Evolutionary conservation across 2,329 filamentous ascomycete species (phyloP).

Genomic region (Clarireedia homoeocarpa): DNA sequence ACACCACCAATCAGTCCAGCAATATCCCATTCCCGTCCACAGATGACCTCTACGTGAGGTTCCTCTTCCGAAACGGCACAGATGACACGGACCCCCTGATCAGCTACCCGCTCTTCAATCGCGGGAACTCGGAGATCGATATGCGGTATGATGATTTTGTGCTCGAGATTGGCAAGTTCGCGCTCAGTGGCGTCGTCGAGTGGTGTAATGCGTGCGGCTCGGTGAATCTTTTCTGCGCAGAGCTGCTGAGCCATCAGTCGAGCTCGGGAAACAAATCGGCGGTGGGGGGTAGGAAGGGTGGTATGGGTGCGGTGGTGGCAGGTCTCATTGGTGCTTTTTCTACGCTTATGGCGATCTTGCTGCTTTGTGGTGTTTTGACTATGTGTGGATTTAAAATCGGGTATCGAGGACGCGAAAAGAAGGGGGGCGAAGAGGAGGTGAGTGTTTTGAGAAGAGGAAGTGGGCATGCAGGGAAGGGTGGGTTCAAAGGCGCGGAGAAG

Average conservation of each 20-base stretch:
- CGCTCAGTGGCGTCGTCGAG: slow-evolving; percentile 14
- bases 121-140: slow-evolving; percentile 20
- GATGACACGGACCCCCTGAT: slow-evolving; percentile 30
- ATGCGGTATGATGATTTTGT: slow-evolving; percentile 27
- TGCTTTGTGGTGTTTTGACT: slow-evolving; percentile 10
- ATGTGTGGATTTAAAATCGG: slow-evolving; percentile 24
- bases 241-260: slow-evolving; percentile 8
- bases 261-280: background rate
- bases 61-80: slow-evolving; percentile 45
- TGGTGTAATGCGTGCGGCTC: slow-evolving; percentile 25
- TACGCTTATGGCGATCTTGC: slow-evolving; percentile 16
- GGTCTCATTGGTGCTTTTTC: slow-evolving; percentile 27
- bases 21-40: slow-evolving; percentile 12
- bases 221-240: slow-evolving; percentile 23
- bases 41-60: slow-evolving; percentile 43
- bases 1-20: slow-evolving; percentile 25
- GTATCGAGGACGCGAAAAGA: slow-evolving; percentile 5
- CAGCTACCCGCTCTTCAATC: slow-evolving; percentile 28
- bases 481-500: slow-evolving; percentile 29
- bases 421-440: background rate
- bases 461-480: slow-evolving; percentile 14
- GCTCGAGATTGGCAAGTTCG: slow-evolving; percentile 18
- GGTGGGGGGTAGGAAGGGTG: background rate
- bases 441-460: background rate
- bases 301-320: slow-evolving; percentile 13